phyloP scores from a whole-genome alignment of 2,329 filamentous ascomycete genomes.

The Epichloe gansuensis region DNA sequence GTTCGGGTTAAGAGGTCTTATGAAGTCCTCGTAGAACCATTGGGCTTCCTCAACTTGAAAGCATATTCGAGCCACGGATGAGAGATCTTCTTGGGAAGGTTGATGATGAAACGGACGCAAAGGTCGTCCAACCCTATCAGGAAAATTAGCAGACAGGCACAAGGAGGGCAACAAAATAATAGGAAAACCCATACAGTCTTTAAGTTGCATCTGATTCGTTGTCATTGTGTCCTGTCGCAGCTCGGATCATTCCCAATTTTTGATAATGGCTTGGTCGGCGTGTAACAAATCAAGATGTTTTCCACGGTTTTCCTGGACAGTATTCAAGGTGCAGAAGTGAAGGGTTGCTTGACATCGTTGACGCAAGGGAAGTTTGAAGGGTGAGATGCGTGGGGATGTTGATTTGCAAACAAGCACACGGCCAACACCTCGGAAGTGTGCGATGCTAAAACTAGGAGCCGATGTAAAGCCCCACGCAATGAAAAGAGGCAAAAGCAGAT shows the following conservation, averaged over 20 bases:
- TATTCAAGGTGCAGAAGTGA: constrained; percentile 18
- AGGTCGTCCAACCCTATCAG: constrained; percentile 83
- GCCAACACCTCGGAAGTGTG: not conserved
- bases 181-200: constrained; percentile 58
- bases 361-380: not conserved
- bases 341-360: constrained; percentile 21
- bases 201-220: constrained; percentile 69
- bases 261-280: not conserved
- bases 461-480: not conserved
- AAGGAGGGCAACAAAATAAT: not conserved
- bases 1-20: constrained; percentile 74
- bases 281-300: constrained; percentile 5
- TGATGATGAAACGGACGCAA: constrained; percentile 95
- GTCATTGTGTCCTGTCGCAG: constrained; percentile 48
- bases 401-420: not conserved
- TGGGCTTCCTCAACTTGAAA: constrained; percentile 99
- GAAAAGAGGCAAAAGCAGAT: not conserved
- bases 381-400: not conserved
- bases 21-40: constrained; percentile 99
- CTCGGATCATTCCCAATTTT: constrained; percentile 8
- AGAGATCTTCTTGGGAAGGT: constrained; percentile 81
- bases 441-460: not conserved
- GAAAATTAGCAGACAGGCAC: constrained; percentile 13
- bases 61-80: constrained; percentile 84
- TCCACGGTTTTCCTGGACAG: constrained; percentile 21